Percentiles rank a stretch among this genome's conserved stretches.
phyloP scores from a whole-genome alignment of 495 filamentous ascomycete genomes.

The Chlorociboria aeruginascens region DNA sequence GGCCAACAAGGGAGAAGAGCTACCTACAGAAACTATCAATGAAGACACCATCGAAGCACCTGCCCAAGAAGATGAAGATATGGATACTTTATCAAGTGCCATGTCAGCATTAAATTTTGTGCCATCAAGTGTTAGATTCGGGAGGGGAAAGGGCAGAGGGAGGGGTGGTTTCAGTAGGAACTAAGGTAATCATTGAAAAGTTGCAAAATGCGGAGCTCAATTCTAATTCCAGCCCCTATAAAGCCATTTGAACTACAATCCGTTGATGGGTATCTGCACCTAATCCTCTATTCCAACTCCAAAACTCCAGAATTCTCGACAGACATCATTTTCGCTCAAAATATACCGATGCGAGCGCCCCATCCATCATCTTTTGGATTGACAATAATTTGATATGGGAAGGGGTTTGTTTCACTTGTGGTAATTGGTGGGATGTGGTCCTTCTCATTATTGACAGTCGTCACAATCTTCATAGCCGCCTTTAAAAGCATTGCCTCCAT shows the following conservation, averaged over 20 bases:
- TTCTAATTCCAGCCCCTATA: not conserved
- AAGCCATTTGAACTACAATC: conserved; percentile 9
- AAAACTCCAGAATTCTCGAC: conserved; percentile 11
- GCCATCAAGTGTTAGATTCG: conserved; percentile 63
- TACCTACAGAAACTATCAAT: conserved; percentile 3
- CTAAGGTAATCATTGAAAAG: conserved; percentile 1
- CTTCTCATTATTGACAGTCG: conserved; percentile 74
- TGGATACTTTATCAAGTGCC: conserved; percentile 61
- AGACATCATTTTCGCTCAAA: conserved; percentile 7
- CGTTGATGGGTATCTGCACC: conserved; percentile 15
- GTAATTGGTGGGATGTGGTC: conserved; percentile 98
- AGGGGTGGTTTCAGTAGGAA: conserved; percentile 25
- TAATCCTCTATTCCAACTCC: conserved; percentile 2
- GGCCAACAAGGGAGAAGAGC: conserved; percentile 14
- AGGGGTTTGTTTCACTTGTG: conserved; percentile 82
- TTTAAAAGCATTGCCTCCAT: conserved; percentile 81
- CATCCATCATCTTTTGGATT: conserved; percentile 69
- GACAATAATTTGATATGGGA: conserved; percentile 84
- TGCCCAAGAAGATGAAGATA: conserved; percentile 33
- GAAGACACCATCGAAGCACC: not conserved
- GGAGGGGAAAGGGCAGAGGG: conserved; percentile 35
- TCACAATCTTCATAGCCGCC: conserved; percentile 77
- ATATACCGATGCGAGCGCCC: conserved; percentile 36
- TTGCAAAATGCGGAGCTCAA: too few species aligned
- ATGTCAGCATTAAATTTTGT: conserved; percentile 81